Evolutionary conservation across 2,329 filamentous ascomycete species (phyloP), one percentile per base, ranked within the genome.

Genomic region (Gnomoniopsis smithogilvyi): DNA sequence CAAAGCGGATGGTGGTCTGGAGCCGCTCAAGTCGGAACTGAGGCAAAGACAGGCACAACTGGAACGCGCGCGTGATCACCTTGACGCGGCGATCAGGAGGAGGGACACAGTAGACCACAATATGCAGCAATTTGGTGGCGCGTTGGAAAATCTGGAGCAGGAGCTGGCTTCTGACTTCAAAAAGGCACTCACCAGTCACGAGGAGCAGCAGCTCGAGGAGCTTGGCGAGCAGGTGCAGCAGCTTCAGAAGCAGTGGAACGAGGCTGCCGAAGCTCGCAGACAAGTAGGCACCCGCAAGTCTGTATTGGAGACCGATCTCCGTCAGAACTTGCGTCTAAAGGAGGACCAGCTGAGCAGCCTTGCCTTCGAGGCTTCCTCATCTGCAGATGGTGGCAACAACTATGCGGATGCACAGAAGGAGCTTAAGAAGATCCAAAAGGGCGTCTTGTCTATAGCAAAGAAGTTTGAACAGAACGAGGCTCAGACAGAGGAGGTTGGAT

Each of bases 141-240:
- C 91, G 64, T 81, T 96, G 58, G 82, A 80, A 51, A 87, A 89
- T 7, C 90, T 92, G 70, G 87, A 96, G 72, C 81, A 87, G 2
- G 96, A 99, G 71, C 75, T 97, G 58, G 81, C 82, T 17, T 90
- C 91, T 1, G 89, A 96, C 24, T 99, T 98, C 78, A 96, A 96
- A 77, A 97, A 96, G 74, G 89, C 89, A 14, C 80, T 99, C 51
- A 90, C 88, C 11, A 77, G 83, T 8, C 84, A 87, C n/a, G 96
- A 99, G 73, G 94, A 98, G 72, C 79, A 81, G 45, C 87, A 90
- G 67, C 80, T 99, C 3, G 89, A 95, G 62, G 80, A 80, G 36
- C 82, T 96, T 11, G 88, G 85, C 59, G 76, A 78, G 4, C 81
- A 81, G 14, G 86, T 92, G 7, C 90, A 93, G 67, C 85, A 89